Evolutionary conservation across 1,284 basidiomycete genomes (phyloP), one percentile per base, ranked within the genome.

Genomic region (Ganoderma meredithae): DNA sequence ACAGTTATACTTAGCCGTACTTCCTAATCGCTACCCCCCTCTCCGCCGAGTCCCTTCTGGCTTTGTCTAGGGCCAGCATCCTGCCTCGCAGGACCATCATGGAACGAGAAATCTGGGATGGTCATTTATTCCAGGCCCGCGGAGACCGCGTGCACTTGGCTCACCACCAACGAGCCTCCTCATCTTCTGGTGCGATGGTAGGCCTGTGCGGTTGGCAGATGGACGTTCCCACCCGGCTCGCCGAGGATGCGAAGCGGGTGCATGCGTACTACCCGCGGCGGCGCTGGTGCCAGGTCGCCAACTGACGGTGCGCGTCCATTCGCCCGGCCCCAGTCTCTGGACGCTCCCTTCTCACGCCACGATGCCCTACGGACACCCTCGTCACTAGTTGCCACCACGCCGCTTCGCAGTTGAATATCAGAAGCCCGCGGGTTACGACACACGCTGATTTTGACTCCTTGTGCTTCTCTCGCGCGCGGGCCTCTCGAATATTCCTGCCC

Each of bases 271-370:
- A 19, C 55, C 27, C 55, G 33, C 55, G 55, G 19, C 36, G 19
- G 27, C 33, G 31, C 36, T 19, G 31, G 55, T 15, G 33, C 17
- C 17, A 33, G 12, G 36, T 58, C 31, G 55, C 55, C 27, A 36
- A 33, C 19, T 58, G 55, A 58, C 55, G 55, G 4, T 58, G 39
- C 19, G 47, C 47, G 25, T 39, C 10, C 36, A 36, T 58, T 33
- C 33, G 7, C 36, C 36, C 10, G 36, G 36, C 36, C 36, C 3
- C 36, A 39, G 8, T 7, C 33, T 19, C 22, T 27, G 27, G 52
- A 55, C 36, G 36, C 33, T 58, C 55, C 66, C 56, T 22, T 67
- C 66, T 52, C 66, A 67, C 66, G 66, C 66, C 66, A 67, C 66
- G 27, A 67, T 55, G 66, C 56, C 47, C 58, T 53, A 52, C 66